These are phyloP conservation scores for Trametes polyzona DNA, from an alignment of 1,284 basidiomycete species.

Conservation along the genomic window DNA sequence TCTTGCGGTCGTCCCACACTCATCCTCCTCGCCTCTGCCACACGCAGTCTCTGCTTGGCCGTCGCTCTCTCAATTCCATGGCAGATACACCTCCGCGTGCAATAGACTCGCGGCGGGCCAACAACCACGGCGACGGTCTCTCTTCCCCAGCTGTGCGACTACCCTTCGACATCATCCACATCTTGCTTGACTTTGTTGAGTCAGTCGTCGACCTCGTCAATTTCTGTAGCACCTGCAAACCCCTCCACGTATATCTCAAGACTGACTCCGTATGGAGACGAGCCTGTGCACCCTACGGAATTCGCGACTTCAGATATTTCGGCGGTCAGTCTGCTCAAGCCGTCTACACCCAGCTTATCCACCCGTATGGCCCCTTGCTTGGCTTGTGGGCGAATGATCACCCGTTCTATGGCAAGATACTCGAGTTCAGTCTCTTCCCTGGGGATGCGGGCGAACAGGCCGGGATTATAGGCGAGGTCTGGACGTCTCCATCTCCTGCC, in stretches of 20 bases:
- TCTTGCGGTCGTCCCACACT: no score
- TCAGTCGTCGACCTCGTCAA: conserved; percentile 22
- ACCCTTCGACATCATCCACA: conserved; percentile 29
- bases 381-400: conserved; percentile 34
- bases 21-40: no score
- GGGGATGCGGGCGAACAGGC: conserved; percentile 24
- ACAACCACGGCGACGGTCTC: no score
- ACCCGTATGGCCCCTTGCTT: conserved; percentile 28
- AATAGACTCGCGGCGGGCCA: no score
- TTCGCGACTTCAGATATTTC: conserved; percentile 23
- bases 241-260: conserved; percentile 15
- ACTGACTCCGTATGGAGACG: conserved; percentile 29
- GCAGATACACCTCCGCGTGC: no score
- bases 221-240: conserved; percentile 27
- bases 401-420: conserved; percentile 27
- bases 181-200: no score
- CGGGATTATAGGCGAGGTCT: conserved; percentile 32
- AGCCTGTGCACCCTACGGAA: conserved; percentile 22
- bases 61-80: no score
- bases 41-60: no score
- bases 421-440: conserved; percentile 29
- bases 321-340: conserved; percentile 19
- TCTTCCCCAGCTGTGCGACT: not conserved
- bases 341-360: conserved; percentile 28
- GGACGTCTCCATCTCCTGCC: conserved; percentile 17